Evolutionary conservation across 2,329 filamentous ascomycete species (phyloP), one percentile per base, ranked within the genome.

Genomic region (Orbilia oligospora): DNA sequence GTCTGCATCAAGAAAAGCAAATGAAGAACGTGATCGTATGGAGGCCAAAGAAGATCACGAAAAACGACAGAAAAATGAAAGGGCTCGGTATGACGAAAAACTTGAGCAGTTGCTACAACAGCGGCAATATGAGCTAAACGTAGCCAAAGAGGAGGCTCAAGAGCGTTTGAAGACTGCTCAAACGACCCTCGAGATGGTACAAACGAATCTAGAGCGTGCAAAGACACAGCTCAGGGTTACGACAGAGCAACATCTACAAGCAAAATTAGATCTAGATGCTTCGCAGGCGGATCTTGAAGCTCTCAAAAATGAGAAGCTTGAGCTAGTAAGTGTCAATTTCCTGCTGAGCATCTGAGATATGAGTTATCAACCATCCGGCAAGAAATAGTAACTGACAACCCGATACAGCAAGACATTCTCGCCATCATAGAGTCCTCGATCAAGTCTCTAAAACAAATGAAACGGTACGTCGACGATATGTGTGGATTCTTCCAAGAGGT

Each of bases 61-160:
- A 58, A 27, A 51, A 38, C 66, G 38, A 6, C 66, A 48, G 22
- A 44, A 58, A 10, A 5, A 16, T 5, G 66, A 61, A 41, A 41
- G 14, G 3, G 38, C 3, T 41, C 38, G 14, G 12, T 12, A n/a
- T n/a, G 12, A 41, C 1, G 18, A 71, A 18, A 71, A 71, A 30
- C 1, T 71, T 12, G 68, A 71, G 14, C 48, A 56, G 12, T 27
- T 71, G 8, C 46, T 71, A 4, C 9, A 64, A 10, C 55, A 71
- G 48, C 55, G 68, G 6, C 68, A 65, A n/a, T 30, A 71, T 41
- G 68, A 71, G 30, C 46, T 71, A 4, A 71, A 71, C n/a, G 68
- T 71, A 8, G 68, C 68, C 14, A 71, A 55, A 46, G 68, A 65
- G 22, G 68, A 71, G 22, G 68, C 68, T 1, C 56, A 71, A 14